Evolutionary conservation across 306 rosid species (phyloP).

Genomic region (Gastrolobium villosum): DNA sequence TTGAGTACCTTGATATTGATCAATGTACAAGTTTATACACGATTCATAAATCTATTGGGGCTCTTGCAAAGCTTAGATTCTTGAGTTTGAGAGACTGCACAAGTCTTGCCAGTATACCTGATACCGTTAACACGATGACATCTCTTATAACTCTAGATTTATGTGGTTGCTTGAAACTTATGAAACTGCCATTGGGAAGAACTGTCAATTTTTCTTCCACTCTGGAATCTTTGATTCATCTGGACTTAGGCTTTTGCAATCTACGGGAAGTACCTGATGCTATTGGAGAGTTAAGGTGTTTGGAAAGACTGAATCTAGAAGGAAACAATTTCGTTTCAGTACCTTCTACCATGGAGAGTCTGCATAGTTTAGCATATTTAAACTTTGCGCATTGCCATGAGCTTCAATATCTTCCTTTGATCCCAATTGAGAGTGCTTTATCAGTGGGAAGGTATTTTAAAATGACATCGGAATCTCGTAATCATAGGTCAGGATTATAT

Average conservation of each 20-base stretch:
- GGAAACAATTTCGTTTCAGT: constrained; percentile 9
- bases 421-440: neutral
- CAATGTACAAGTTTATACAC: constrained; percentile 6
- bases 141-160: constrained; percentile 42
- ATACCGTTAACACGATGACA: neutral
- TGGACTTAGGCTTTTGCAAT: constrained; percentile 36
- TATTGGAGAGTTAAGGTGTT: constrained; percentile 11
- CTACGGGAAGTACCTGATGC: constrained; percentile 11
- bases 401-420: neutral
- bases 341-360: neutral
- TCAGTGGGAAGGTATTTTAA: constrained; percentile 11
- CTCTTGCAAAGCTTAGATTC: constrained; percentile 19
- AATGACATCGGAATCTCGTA: neutral
- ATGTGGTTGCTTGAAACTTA: constrained; percentile 25
- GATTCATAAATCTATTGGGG: constrained; percentile 13
- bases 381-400: neutral
- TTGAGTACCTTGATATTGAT: constrained; percentile 39
- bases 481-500: constrained; percentile 36
- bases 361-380: constrained; percentile 31
- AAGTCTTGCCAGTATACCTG: constrained; percentile 8
- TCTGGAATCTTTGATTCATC: neutral
- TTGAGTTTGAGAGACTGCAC: constrained; percentile 44
- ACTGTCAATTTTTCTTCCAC: too few species aligned
- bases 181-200: too few species aligned
- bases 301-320: constrained; percentile 38